Evolutionary conservation across 2,329 filamentous ascomycete genomes (phyloP), one percentile per base, ranked within the genome.

Genomic region (Cercospora berteroae): DNA sequence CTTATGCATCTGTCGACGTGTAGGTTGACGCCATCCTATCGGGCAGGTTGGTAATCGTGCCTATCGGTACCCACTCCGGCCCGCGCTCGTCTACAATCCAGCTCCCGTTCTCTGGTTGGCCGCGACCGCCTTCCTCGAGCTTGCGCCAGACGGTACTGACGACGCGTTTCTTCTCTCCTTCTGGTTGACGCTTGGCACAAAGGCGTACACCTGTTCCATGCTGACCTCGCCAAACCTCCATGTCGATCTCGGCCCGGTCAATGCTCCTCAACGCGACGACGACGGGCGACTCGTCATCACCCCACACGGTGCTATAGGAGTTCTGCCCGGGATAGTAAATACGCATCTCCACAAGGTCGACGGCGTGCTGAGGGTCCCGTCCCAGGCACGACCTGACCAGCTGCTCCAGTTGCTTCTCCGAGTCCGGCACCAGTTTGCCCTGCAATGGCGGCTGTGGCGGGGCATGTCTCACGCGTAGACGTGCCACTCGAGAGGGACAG

Each of bases 241-340:
- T 76, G 7, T 72, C 73, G n/a, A 82, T 78, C 36, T 77, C 77
- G 18, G 77, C 81, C 23, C 74, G 75, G 58, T 71, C 74, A n/a
- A 79, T 76, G 66, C 78, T 80, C 25, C 75, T 72, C 57, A 82
- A 66, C 2, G 79, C 77, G 25, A 80, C 72, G 7, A 74, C 75
- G 58, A 79, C 70, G 0, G 80, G 80, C 18, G 76, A 78, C 50
- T 73, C 64, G 29, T 80, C 76, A 65, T 80, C 78, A 31, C 75
- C 72, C 80, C 80, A 82, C 7, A 81, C 77, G 8, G 70, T 73
- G 52, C 71, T 73, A 70, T 81, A 81, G 10, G 76, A 74, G 48
- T 78, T 74, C 3, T 74, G 73, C 8, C 79, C 80, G 0, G 80
- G 78, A 56, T 80, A 82, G 65, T 79, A 78, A 56, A 82, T 76